These are phyloP conservation scores for Henckelia pumila DNA, from an alignment of 257 asterid species.

Conservation along the genomic window DNA sequence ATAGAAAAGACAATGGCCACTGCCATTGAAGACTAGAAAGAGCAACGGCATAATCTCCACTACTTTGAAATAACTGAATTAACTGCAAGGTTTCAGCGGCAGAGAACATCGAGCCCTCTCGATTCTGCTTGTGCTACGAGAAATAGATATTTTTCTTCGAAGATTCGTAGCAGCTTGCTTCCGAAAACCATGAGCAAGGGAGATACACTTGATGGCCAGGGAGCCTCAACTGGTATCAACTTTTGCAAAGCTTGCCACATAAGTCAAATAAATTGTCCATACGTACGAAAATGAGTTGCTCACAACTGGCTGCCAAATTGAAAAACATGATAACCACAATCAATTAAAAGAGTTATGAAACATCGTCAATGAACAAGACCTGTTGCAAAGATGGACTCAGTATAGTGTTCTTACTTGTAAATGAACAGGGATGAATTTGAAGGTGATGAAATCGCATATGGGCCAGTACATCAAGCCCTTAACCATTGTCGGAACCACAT, in stretches of 20 bases:
- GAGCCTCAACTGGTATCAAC: slow-evolving; percentile 35
- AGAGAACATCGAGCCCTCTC: neutral
- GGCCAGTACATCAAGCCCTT: slow-evolving; percentile 87
- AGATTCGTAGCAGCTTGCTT: neutral
- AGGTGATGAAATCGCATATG: slow-evolving; percentile 72
- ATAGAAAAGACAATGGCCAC: neutral
- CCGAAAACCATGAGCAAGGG: neutral
- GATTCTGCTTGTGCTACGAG: neutral
- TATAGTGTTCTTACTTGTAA: slow-evolving; percentile 49
- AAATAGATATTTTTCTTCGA: neutral
- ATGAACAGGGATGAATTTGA: slow-evolving; percentile 84
- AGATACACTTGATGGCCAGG: neutral
- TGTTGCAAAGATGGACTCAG: neutral
- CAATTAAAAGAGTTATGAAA: neutral
- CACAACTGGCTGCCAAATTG: slow-evolving; percentile 66
- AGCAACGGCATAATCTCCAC: neutral
- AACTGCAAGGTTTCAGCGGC: neutral
- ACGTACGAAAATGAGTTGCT: slow-evolving; percentile 72
- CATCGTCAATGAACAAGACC: neutral
- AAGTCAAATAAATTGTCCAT: slow-evolving; percentile 84
- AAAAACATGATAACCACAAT: slow-evolving; percentile 16
- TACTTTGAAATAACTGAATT: neutral
- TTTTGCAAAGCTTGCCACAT: slow-evolving; percentile 69
- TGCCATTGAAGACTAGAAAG: neutral
- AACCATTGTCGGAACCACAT: slow-evolving; percentile 61